Percentiles rank a stretch among this genome's conserved stretches.
phyloP scores from a whole-genome alignment of 2,329 filamentous ascomycete species.

The Trichoderma breve region DNA sequence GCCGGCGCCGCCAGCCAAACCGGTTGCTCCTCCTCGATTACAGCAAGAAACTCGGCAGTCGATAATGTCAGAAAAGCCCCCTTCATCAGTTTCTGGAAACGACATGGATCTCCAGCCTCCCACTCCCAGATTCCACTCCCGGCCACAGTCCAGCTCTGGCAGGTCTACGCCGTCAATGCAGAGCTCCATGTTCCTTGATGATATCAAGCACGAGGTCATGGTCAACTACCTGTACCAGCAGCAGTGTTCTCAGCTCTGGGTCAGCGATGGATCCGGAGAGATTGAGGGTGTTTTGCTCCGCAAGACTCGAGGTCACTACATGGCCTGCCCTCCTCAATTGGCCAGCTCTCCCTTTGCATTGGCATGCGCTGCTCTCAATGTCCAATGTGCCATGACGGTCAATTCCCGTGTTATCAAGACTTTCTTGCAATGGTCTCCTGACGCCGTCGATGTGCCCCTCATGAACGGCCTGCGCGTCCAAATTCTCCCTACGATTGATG shows the following conservation, averaged over 20 bases:
- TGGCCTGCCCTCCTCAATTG: constrained; percentile 68
- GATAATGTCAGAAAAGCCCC: constrained; percentile 38
- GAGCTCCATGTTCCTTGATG: constrained; percentile 61
- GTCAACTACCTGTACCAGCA: constrained; percentile 80
- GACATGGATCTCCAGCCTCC: constrained; percentile 52
- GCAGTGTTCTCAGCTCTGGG: constrained; percentile 72
- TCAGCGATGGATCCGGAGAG: constrained; percentile 65
- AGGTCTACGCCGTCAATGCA: constrained; percentile 41
- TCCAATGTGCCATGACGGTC: constrained; percentile 76
- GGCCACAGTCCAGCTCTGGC: constrained; percentile 44
- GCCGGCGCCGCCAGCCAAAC: constrained; percentile 20
- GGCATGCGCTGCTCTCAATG: constrained; percentile 67
- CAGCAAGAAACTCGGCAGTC: constrained; percentile 28
- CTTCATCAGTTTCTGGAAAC: constrained; percentile 30
- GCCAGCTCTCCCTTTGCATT: constrained; percentile 60
- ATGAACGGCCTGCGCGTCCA: constrained; percentile 76
- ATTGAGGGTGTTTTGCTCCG: constrained; percentile 71
- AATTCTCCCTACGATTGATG: constrained; percentile 68
- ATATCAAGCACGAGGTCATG: constrained; percentile 80
- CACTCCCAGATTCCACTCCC: constrained; percentile 35
- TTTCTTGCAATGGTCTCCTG: constrained; percentile 69
- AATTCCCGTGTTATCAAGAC: constrained; percentile 78
- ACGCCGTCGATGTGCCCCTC: constrained; percentile 71
- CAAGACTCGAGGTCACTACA: constrained; percentile 66
- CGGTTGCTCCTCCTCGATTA: constrained; percentile 22